Base-by-base conservation (phyloP, 805 yeast genomes). In the Cyberlindnera euphorbiae region DNA sequence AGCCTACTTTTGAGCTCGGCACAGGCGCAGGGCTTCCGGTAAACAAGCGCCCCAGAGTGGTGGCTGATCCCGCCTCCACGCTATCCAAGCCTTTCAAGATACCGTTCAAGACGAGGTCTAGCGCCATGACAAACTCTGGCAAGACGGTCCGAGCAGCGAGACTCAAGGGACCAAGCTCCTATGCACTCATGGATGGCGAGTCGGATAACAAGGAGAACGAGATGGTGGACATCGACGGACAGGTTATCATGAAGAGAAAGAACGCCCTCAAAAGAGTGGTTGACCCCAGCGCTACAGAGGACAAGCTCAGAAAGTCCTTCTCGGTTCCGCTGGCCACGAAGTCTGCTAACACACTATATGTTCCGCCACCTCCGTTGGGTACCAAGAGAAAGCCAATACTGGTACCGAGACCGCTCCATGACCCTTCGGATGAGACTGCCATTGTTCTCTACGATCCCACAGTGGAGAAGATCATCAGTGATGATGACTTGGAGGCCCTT, bases 391-490 rank as follows among this genome's bases (percentile, higher is more conserved):
- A 77, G 44, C 72, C 77, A 2, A 66, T 75, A 1, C 61, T 85
- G 35, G 83, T 85, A n/a, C 95, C 97, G 4, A 65, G 88, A 39
- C 94, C 98, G 1, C 67, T 93, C n/a, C 94, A 90, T 56, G 98
- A 93, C 61, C 98, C 98, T 0, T 71, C 81, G 29, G 88, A 82
- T 42, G 97, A 93, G 56, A 79, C 85, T 51, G 97, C 98, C 3
- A 86, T 93, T 37, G 97, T 93, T 1, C 66, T 93, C 30, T 93
- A 87, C 53, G 98, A 93, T 58, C 98, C 98, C 0, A 85, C 97
- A 0, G 80, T 90, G 3, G 97, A 93, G 38, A 54, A 46, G 34
- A 48, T 50, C 30, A 47, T 47, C 34, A 45, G 50, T 32, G 52
- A 49, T 39, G 50, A 47, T 31, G 59, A 54, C 28, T 30, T 46